Evolutionary conservation across 495 filamentous ascomycete species (phyloP), one percentile per base, ranked within the genome.

Genomic region (Amphirosellinia nigrospora): DNA sequence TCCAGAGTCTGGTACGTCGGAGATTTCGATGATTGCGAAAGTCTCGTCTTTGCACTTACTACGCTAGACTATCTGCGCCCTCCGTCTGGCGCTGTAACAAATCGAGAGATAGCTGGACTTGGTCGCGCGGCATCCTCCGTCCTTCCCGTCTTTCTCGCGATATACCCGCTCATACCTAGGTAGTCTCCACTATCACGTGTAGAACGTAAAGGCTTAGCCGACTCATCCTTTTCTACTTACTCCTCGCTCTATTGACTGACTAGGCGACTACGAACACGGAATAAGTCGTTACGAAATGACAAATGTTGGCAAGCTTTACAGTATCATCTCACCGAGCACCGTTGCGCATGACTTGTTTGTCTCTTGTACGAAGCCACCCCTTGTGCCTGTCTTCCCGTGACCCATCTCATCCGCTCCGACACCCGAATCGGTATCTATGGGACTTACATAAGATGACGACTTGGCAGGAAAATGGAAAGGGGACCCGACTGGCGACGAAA

Each of bases 381-480:
- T 30, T 48, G 45, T 53, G 21, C 15, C 9, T 41, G 15, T 55
- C 19, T 39, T 63, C 60, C 8, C 32, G 39, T 63, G 55, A 58
- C 55, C 53, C 53, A 28, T 53, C 55, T 30, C 53, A 28, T 53
- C 48, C 26, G 26, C 4, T 15, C 13, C 50, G 50, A 30, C 26
- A 53, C 26, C 50, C 48, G 48, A 28, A 21, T 53, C 48, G 48
- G 48, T 53, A 11, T 53, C 48, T 16, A 53, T 53, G 48, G 23
- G 32, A 52, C 46, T 55, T 66, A 55, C 63, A 55, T 66, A 66
- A 66, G 46, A 66, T 13, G 19, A 66, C 16, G 21, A 43, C 46
- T 41, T 66, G 32, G 63, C 46, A 52, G 34, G 46, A 19, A 55
- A n/a, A 26, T 53, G 30, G 30, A 45, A 55, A 28, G 34, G 63